Evolutionary conservation across 306 rosid species (phyloP), one percentile per base, ranked within the genome.

Genomic region (Parietaria judaica): DNA sequence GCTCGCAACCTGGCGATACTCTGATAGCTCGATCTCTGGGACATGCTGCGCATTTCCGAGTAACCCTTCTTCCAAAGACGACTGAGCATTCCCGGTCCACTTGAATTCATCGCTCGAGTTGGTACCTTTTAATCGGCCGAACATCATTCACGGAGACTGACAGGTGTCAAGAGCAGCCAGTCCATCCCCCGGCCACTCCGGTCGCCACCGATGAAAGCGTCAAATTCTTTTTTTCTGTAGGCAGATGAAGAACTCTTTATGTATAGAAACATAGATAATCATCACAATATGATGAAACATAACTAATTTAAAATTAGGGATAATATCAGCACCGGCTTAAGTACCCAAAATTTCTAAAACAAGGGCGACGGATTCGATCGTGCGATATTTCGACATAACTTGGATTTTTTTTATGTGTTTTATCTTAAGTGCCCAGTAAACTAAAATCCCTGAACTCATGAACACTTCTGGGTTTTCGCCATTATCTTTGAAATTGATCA

Each of bases 21-120:
- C 58, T 11, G 96, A 84, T 70, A 92, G 74, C 68, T 92, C 95
- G 72, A 88, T 74, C 81, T 86, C 99, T 8, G 81, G 84, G 1
- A 23, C 31, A 23, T 23, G 31, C 8, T 80, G 62, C 60, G 23
- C 86, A 72, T 86, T 83, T 50, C 74, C 65, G 56, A 86, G 88
- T 76, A 92, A 78, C 37, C 73, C 71, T 37, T 71, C 53, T 54
- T 86, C 74, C 73, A 80, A 43, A 54, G 90, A 86, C 61, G 96
- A 82, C 54, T 74, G 79, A 51, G 76, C 79, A 45, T 55, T 83
- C 53, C 51, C 11, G 77, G 77, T 83, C 83, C 84, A 78, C 71
- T 81, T 82, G 61, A 88, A 83, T 60, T 81, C 60, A 71, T 76
- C 68, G 58, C 61, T 55, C 67, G 68, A 68, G 58, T 65, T 74